Base-by-base conservation (phyloP, 768 basidiomycete species). In the Solioccasus polychromus region DNA sequence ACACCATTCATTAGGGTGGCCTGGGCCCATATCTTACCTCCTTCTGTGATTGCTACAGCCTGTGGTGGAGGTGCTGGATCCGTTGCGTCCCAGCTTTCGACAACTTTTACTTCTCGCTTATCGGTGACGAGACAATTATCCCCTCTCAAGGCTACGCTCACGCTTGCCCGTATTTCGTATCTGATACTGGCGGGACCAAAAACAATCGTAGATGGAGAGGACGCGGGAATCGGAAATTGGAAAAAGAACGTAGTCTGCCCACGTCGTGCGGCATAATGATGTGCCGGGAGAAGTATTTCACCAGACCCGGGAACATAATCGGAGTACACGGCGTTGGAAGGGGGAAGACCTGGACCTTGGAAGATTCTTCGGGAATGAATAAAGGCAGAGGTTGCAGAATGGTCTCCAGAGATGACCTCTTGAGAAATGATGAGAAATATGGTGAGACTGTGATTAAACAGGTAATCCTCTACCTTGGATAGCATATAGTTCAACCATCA, bases 191-290 rank as follows among this genome's bases (percentile, higher is more conserved):
- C 90, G 4, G 76, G 73, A 10, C 82, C 85, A 49, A 92, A 90
- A 47, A 69, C 72, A 46, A 90, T 81, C 0, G 88, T 80, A 0
- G 85, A 76, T 0, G 89, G 89, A 1, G 81, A 80, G 1, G 82
- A 73, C 6, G 68, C 49, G 3, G 88, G 88, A 5, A 90, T 53
- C 8, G 83, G 84, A 39, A 92, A 77, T n/a, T 76, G 79, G 63
- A 91, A 92, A 39, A 88, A 73, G 67, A 92, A 92, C 0, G 84
- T 86, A 0, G 88, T 86, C 28, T 74, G 70, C 0, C 89, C 89
- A 35, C 80, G 78, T n/a, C 83, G 79, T 7, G 88, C 90, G 47
- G 80, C 79, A 60, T 82, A 74, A 59, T 90, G 83, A 41, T 80
- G 66, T 0, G 74, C 70, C 0, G 88, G 88, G 3, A 92, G 64